Evolutionary conservation across 768 basidiomycete species (phyloP).

Genomic region (Suillus weaverae): DNA sequence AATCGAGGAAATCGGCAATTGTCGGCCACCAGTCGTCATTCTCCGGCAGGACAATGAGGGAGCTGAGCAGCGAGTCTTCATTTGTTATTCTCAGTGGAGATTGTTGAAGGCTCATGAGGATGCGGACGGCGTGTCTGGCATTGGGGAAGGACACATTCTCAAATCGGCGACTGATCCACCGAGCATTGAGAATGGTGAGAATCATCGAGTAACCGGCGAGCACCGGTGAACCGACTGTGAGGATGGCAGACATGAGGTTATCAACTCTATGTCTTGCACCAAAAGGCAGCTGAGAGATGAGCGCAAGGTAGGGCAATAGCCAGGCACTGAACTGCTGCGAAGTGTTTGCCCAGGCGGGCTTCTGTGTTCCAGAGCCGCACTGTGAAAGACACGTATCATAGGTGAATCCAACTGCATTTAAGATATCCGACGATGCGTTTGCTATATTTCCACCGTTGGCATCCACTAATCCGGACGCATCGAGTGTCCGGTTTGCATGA

Average conservation of each 20-base stretch:
- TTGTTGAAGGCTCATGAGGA: constrained; percentile 44
- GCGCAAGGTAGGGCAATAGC: constrained; percentile 50
- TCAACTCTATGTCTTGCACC: constrained; percentile 39
- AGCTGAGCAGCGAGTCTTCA: constrained; percentile 32
- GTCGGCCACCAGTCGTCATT: constrained; percentile 46
- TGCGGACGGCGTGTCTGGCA: constrained; percentile 25
- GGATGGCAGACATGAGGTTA: constrained; percentile 43
- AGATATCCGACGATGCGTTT: constrained; percentile 1
- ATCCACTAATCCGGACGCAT: constrained; percentile 3
- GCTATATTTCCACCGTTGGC: neutral
- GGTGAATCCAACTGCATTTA: constrained; percentile 14
- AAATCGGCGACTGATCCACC: constrained; percentile 40
- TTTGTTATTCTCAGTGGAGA: constrained; percentile 36
- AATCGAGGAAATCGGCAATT: constrained; percentile 35
- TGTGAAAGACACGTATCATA: neutral
- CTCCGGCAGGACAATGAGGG: constrained; percentile 41
- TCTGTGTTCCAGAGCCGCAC: constrained; percentile 14
- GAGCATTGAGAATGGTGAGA: constrained; percentile 44
- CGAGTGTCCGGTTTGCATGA: neutral
- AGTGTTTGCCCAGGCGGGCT: constrained; percentile 21
- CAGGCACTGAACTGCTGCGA: constrained; percentile 42
- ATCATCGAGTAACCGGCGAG: constrained; percentile 47
- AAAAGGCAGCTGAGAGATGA: constrained; percentile 50
- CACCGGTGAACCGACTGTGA: constrained; percentile 45
- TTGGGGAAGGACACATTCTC: constrained; percentile 29